Evolutionary conservation across 2,329 filamentous ascomycete genomes (phyloP).

Genomic region (Fusarium luffae): DNA sequence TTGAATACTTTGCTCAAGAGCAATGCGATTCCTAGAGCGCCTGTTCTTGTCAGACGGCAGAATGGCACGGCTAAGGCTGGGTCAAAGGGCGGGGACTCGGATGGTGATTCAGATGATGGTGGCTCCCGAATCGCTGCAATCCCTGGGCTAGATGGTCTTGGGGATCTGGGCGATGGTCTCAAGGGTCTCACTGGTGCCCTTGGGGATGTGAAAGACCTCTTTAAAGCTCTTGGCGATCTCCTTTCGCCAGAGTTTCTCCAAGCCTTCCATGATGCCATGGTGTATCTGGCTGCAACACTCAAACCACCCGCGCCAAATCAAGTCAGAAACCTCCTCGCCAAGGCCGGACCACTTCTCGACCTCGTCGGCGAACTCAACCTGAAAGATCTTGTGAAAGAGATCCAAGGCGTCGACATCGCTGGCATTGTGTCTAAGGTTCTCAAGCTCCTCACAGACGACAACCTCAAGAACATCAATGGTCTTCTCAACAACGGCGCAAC

Average conservation of each 20-base stretch:
- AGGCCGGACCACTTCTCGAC: constrained; percentile 47
- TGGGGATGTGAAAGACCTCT: constrained; percentile 39
- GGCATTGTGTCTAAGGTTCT: constrained; percentile 47
- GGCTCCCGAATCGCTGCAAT: constrained; percentile 1
- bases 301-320: constrained; percentile 51
- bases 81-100: constrained; percentile 5
- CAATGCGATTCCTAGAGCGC: constrained; percentile 20
- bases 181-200: constrained; percentile 42
- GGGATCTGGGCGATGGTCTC: constrained; percentile 31
- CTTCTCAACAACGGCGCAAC: constrained; percentile 53
- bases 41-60: constrained; percentile 27
- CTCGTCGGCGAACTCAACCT: constrained; percentile 49
- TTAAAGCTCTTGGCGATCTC: constrained; percentile 47
- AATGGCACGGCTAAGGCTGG: constrained; percentile 19
- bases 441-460: constrained; percentile 47
- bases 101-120: constrained; percentile 3
- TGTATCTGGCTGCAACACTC: constrained; percentile 54
- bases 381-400: constrained; percentile 48
- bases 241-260: constrained; percentile 54
- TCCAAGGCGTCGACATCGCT: constrained; percentile 48
- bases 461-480: constrained; percentile 49
- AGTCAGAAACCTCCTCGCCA: constrained; percentile 43
- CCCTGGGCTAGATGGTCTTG: constrained; percentile 36
- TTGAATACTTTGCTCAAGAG: constrained; percentile 55
- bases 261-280: constrained; percentile 55